Base-by-base conservation (phyloP, 2,329 filamentous ascomycete species). In the Phaeosphaeria sp. region DNA sequence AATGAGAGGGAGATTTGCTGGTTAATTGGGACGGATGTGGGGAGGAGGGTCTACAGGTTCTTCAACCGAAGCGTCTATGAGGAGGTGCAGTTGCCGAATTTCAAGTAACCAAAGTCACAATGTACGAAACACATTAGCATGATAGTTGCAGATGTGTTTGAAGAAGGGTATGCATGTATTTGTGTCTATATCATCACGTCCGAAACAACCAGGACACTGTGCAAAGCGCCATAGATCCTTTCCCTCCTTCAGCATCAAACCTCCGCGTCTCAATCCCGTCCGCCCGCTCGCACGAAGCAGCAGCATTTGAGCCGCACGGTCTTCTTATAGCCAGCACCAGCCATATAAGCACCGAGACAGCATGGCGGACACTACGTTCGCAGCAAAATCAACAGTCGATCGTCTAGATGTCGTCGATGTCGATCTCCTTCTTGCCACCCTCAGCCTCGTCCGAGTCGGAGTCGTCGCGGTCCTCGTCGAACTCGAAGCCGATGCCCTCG, bases 401-500 rank as follows among this genome's bases (percentile, higher is more conserved):
- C 33, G 43, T 56, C 77, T 74, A 97, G 79, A 98, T 97, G 80
- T 97, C 93, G 83, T 98, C 94, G 78, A 97, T 92, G 78, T 96
- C 92, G 74, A 97, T 89, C 71, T 96, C 92, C 83, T 92, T 93
- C 77, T 85, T 87, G 64, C 84, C 86, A 72, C 85, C 86, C 59
- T 84, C 86, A 65, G 85, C 86, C 18, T 86, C 82, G 33, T 71
- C 68, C 24, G 61, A 64, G 49, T 82, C 84, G 30, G 86, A 86
- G 24, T 86, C 81, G 46, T 82, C 84, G 74, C 89, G 85, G 80
- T 97, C 94, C 80, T 98, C 93, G 82, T 96, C 95, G 84, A 98
- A 98, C 83, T 98, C 95, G 85, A 99, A 97, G 82, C 95, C 95
- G 83, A 91, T 92, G 75, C 97, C 76, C 80, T 95, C 94, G 79